Conservation (phyloP, 2,329 filamentous ascomycete species). For the Bipolaris victoriae region DNA sequence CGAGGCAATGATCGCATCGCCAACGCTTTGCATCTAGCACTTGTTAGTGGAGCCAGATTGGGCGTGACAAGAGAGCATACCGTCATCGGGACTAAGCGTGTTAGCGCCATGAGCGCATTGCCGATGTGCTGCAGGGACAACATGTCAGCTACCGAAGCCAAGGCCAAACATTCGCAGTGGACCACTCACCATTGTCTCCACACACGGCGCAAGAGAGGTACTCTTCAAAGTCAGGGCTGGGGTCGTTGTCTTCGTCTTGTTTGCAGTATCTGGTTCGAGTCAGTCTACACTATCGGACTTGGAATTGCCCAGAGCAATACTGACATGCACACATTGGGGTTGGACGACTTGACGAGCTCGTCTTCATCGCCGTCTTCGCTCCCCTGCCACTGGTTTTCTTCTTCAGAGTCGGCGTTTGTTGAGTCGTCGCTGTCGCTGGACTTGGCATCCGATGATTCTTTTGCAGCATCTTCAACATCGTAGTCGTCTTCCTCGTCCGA, state of each 20-base stretch:
- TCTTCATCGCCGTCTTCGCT: slow-evolving; percentile 63
- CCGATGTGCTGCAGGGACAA: slow-evolving; percentile 74
- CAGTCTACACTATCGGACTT: slow-evolving; percentile 11
- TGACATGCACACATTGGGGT: slow-evolving; percentile 70
- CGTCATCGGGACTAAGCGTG: slow-evolving; percentile 65
- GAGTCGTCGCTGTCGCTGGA: slow-evolving; percentile 49
- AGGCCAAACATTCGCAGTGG: slow-evolving; percentile 26
- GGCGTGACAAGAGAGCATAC: slow-evolving; percentile 57
- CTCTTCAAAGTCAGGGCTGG: slow-evolving; percentile 78
- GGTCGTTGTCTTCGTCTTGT: slow-evolving; percentile 81
- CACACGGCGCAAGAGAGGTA: slow-evolving; percentile 79
- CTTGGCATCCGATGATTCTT: slow-evolving; percentile 47
- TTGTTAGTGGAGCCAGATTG: slow-evolving; percentile 26
- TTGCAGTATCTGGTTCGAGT: slow-evolving; percentile 72
- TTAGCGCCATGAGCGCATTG: slow-evolving; percentile 82
- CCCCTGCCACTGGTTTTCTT: slow-evolving; percentile 61
- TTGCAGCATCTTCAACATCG: slow-evolving; percentile 48
- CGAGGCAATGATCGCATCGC: slow-evolving; percentile 66
- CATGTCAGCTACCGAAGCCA: slow-evolving; percentile 51
- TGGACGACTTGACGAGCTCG: slow-evolving; percentile 57
- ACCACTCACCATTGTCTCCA: slow-evolving; percentile 77
- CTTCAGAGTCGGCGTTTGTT: slow-evolving; percentile 59
- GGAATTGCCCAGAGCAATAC: slow-evolving; percentile 37
- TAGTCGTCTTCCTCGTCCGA: slow-evolving; percentile 51
- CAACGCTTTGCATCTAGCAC: slow-evolving; percentile 62